Conservation (phyloP, 2,329 filamentous ascomycete species). For the Huntiella omanensis region DNA sequence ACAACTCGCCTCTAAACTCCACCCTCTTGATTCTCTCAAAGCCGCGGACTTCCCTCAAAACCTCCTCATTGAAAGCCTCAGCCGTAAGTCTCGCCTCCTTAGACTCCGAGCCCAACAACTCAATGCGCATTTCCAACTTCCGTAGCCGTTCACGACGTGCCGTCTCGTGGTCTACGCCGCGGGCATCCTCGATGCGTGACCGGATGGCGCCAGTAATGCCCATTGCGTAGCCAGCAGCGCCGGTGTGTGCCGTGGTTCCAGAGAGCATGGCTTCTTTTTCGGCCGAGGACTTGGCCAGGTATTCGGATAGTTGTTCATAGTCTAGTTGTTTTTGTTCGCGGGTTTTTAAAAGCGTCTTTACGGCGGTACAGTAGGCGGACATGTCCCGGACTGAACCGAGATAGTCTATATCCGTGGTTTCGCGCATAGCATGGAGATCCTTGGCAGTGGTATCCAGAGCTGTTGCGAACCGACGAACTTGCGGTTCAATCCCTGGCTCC, state of each 20-base stretch:
- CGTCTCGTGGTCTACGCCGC: slow-evolving; percentile 91
- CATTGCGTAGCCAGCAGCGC: slow-evolving; percentile 19
- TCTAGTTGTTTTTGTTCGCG: slow-evolving; percentile 96
- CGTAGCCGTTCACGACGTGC: slow-evolving; percentile 61
- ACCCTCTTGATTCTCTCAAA: slow-evolving; percentile 93
- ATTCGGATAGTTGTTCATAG: slow-evolving; percentile 88
- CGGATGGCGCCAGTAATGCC: slow-evolving; percentile 71
- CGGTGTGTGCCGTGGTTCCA: slow-evolving; percentile 27
- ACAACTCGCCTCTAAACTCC: slow-evolving; percentile 78
- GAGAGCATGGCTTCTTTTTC: slow-evolving; percentile 66
- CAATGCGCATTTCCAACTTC: slow-evolving; percentile 81
- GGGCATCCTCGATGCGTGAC: slow-evolving; percentile 87
- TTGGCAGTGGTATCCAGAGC: slow-evolving; percentile 68
- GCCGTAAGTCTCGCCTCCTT: slow-evolving; percentile 72
- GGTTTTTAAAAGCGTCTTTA: slow-evolving; percentile 77
- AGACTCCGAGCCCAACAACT: slow-evolving; percentile 75
- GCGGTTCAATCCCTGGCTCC: slow-evolving; percentile 68
- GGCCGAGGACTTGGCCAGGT: slow-evolving; percentile 72
- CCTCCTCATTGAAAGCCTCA: slow-evolving; percentile 90
- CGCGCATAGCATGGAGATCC: slow-evolving; percentile 63
- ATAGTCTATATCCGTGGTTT: slow-evolving; percentile 90
- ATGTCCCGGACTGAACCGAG: slow-evolving; percentile 83
- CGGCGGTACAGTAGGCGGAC: slow-evolving; percentile 77
- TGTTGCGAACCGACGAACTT: slow-evolving; percentile 70
- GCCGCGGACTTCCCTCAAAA: slow-evolving; percentile 77